phyloP scores from a whole-genome alignment of 2,329 filamentous ascomycete species.

The Aspergillus nomiae region DNA sequence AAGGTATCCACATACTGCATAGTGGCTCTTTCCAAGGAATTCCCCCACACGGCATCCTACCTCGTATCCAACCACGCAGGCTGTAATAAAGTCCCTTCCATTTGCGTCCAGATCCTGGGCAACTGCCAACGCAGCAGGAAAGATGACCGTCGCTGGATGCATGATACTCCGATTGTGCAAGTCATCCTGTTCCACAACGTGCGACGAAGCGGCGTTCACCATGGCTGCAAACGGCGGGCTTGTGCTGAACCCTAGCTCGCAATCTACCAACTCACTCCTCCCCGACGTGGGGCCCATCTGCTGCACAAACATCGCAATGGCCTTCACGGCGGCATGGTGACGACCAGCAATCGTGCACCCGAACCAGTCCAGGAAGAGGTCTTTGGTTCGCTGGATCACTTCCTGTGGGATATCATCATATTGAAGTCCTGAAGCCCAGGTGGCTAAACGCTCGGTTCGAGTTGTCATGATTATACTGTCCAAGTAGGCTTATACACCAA shows the following conservation, averaged over 20 bases:
- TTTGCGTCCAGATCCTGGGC: neutral
- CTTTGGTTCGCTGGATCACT: constrained; percentile 33
- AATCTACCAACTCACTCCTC: neutral
- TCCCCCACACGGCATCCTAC: neutral
- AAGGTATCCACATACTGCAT: neutral
- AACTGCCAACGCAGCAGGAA: neutral
- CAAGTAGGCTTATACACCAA: neutral
- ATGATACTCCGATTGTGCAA: neutral
- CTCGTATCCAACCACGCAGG: neutral
- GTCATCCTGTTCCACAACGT: neutral
- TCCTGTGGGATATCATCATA: constrained; percentile 26
- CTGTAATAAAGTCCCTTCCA: neutral
- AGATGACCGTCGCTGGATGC: neutral
- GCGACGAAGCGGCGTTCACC: neutral
- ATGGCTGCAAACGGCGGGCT: neutral
- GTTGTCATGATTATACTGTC: neutral
- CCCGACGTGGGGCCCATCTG: neutral
- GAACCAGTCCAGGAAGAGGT: constrained; percentile 34
- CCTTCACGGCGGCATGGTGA: constrained; percentile 19
- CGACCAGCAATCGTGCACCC: constrained; percentile 35
- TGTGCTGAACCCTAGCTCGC: neutral
- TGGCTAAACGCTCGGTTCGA: neutral
- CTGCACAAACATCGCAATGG: neutral
- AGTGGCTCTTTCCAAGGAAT: neutral
- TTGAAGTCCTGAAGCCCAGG: constrained; percentile 9